Base-by-base conservation (phyloP, 495 filamentous ascomycete genomes). In the Neurospora sp. region DNA sequence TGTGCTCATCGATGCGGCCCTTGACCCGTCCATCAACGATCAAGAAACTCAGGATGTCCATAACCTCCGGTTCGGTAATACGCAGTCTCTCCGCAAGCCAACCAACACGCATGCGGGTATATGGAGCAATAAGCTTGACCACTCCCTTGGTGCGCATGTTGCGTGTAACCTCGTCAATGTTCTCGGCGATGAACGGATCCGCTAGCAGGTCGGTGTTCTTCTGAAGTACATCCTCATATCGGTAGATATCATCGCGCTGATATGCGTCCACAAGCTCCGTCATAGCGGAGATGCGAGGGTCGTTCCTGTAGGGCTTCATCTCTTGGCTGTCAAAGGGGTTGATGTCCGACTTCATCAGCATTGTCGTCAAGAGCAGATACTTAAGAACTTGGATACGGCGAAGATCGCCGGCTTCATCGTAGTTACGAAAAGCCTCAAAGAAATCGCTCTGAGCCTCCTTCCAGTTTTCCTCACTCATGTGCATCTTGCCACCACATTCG, bases 401-500 rank as follows among this genome's bases (percentile, higher is more conserved):
- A 76, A 97, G 87, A 44, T 94, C 97, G 69, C 96, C 96, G 48
- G 96, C 96, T 82, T 99, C 96, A 80, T 99, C 96, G 83, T 98
- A 99, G 83, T 98, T 98, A 37, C 94, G 92, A 84, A 99, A 99
- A 4, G 96, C 95, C 81, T 99, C 96, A 80, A 97, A 98, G 83
- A 99, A 99, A 81, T 97, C 96, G 75, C 90, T 94, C 79, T 98
- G 95, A 5, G 96, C 96, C 72, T 94, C 92, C 81, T 97, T 93
- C 96, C 96, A 99, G 81, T 97, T 97, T 83, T 98, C 96, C 85
- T 99, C 96, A 78, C 93, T 97, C 96, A 99, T 98, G 82, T 99
- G 94, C 96, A 99, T 99, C 85, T 99, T 99, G 73, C 96, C 96
- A 75, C 96, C 96, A 81, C 96, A 98, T 82, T 99, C 96, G 69